Evolutionary conservation across 768 basidiomycete species (phyloP).

Genomic region (Boletales sp.): DNA sequence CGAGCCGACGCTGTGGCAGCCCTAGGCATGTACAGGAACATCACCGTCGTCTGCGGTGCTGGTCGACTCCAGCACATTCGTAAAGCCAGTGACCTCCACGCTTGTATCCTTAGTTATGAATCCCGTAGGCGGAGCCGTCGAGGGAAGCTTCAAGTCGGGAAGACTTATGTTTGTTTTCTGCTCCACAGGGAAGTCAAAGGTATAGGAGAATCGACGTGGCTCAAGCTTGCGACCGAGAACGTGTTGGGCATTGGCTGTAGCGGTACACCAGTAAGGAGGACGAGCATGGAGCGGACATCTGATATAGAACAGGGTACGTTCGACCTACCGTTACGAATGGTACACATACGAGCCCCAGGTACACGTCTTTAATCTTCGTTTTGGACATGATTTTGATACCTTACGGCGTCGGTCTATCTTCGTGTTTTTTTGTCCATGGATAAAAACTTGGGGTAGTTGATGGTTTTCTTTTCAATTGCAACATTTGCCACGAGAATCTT

Average conservation of each 20-base stretch:
- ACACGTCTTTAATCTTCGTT: constrained; percentile 1
- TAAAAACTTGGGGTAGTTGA: not conserved
- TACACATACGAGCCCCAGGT: constrained; percentile 13
- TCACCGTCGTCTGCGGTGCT: constrained; percentile 15
- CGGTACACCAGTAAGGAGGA: not conserved
- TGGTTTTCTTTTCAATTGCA: no score
- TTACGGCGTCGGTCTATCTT: not conserved
- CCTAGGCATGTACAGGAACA: constrained; percentile 9
- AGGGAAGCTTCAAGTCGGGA: constrained; percentile 15
- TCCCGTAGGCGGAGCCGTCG: not conserved
- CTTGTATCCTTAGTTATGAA: constrained; percentile 23
- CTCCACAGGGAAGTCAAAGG: constrained; percentile 7
- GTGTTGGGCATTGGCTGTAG: constrained; percentile 14
- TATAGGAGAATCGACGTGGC: constrained; percentile 13
- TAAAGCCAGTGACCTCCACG: constrained; percentile 12
- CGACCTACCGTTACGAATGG: constrained; percentile 6
- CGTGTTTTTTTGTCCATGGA: not conserved
- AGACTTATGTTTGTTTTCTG: constrained; percentile 22
- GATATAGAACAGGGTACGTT: constrained; percentile 1
- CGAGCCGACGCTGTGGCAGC: not conserved
- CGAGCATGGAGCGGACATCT: not conserved
- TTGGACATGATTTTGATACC: not conserved
- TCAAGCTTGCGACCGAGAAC: constrained; percentile 24
- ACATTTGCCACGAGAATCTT: no score
- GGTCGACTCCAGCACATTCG: constrained; percentile 12